Base-by-base conservation (phyloP, 768 basidiomycete species). In the Candolleomyces efflorescens region DNA sequence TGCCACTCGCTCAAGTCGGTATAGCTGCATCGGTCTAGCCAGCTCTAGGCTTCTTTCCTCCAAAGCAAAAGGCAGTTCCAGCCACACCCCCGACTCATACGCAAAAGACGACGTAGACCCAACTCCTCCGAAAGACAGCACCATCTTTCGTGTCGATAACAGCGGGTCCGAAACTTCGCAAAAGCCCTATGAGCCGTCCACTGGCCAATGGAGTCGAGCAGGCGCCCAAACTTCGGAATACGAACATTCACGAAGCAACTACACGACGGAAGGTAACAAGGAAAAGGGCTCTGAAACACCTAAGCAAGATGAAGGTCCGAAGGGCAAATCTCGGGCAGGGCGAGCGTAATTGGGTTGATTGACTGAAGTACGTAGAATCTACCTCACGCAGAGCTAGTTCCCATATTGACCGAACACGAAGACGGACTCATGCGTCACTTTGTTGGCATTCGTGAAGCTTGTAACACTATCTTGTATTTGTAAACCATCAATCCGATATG, bases 111-210 rank as follows among this genome's bases (percentile, higher is more conserved):
- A 83, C 37, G 65, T 73, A 36, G 81, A 83, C 63, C 67, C 72
- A 20, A 73, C 74, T 1, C 76, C 79, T 3, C 74, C 78, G 1
- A 56, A 66, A 1, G 73, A 78, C 50, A 58, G 73, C n/a, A 72
- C 65, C 5, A 68, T 79, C 52, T 76, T 80, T 67, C 68, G 74
- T n/a, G 74, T 83, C 32, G 81, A 82, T 53, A 67, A 77, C 0
- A 32, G 32, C 32, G 60, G 66, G 3, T 76, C 77, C 2, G 76
- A 79, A 50, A 68, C 67, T 2, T 77, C 72, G 0, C 75, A 82
- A 64, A 75, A 75, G 37, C 80, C 83, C 3, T 71, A 81, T 56
- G 82, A 83, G 55, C 70, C 78, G 2, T 78, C 80, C 6, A 75
- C 80, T 3, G 77, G 78, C 0, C 67, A 69, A 6, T 82, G 72